Base-by-base conservation (phyloP, 495 filamentous ascomycete genomes). In the Rusavskia elegans region DNA sequence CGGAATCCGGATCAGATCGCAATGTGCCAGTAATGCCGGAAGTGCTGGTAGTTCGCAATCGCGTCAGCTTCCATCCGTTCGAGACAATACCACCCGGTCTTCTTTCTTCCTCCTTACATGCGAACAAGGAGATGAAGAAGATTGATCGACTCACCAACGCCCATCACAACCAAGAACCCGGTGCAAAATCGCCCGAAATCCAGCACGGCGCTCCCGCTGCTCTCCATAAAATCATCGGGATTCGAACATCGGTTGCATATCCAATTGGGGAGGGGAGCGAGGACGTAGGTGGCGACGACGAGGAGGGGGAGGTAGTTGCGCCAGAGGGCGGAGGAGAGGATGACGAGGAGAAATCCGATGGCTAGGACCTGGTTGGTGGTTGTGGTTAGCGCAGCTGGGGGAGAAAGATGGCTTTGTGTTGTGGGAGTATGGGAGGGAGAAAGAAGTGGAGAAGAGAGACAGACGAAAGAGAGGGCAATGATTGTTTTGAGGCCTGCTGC, bases 321-420 rank as follows among this genome's bases (percentile, higher is more conserved):
- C 74, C 81, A 97, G 49, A 98, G 83, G 30, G 93, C 92, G 62
- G 88, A 92, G 55, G 89, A 95, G 63, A 98, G 85, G 70, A 98
- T 98, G 42, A 97, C 90, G 55, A 98, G 89, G 62, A 98, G 87
- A 77, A 98, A 98, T 61, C 92, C 92, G 64, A 98, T 92, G 54
- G 93, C 93, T 52, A 98, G 87, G 62, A 98, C 78, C 85, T 89
- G 49, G 11, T 16, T 20, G 17, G 38, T 19, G 40, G 32, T 55
- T 20, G 57, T 23, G 16, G 50, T 32, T 16, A 19, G 29, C 23
- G 32, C 11, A 16, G 55, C 27, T 52, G 7, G 25, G 21, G 16
- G 29, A 36, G 48, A 21, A 5, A 21, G 25, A 49, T 23, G 40
- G 2, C 30, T 9, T n/a, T 8, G 17, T 10, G 11, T 41, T 10